Evolutionary conservation across 371 early-diverging fungal genomes (phyloP), one percentile per base, ranked within the genome.

Genomic region (Actinomucor elegans): DNA sequence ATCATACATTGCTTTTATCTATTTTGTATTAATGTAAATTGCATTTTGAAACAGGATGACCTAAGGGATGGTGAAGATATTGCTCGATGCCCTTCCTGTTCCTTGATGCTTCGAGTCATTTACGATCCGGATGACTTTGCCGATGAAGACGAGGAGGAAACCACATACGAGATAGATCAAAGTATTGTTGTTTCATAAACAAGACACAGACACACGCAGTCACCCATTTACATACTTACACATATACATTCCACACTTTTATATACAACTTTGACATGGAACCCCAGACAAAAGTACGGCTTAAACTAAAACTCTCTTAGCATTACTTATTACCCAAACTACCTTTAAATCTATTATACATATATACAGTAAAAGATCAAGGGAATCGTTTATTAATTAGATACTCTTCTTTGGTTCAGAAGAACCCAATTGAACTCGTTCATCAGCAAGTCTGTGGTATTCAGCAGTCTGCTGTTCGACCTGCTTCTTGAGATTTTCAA

Each of bases 71-170:
- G 97, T 27, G 98, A 97, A 55, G 95, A 94, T 49, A 84, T 96
- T 46, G 99, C 96, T 27, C 84, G 82, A 46, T 99, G 99, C 66
- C 98, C 97, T 15, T 91, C 92, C 48, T 99, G 99, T 68, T 97
- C 99, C 6, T 79, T 99, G 33, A 83, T 98, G 36, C 84, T 99
- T 55, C 73, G 86, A 52, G 90, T 93, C 23, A 84, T 93, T 48
- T 93, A 90, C 62, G 92, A 93, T 60, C 88, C 88, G 0, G 90
- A 80, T 44, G 87, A 86, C n/a, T 80, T 85, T 51, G 61, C 57
- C 27, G 79, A 71, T 35, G 68, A 65, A 26, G 60, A 57, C 8
- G 66, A 61, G 18, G 55, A 60, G 44, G 69, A 37, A 57, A 75
- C 67, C 46, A 64, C 71, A 46, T 81, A 61, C 46, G 61, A 69